phyloP scores from a whole-genome alignment of 768 basidiomycete genomes.

The Suillus discolor region DNA sequence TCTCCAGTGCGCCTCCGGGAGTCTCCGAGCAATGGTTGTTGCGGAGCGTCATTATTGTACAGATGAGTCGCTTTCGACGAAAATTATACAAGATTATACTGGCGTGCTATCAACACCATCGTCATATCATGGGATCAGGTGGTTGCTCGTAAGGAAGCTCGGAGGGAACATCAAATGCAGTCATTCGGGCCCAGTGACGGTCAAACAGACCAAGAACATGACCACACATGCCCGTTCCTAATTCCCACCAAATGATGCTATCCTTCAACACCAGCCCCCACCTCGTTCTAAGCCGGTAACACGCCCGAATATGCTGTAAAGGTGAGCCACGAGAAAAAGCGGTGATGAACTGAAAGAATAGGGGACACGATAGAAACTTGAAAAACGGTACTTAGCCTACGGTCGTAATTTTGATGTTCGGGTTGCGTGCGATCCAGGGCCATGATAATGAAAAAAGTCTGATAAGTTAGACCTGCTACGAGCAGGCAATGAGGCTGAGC shows the following conservation, averaged over 20 bases:
- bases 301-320: slow-evolving; percentile 27
- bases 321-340: slow-evolving; percentile 27
- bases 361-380: background rate
- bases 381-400: slow-evolving; percentile 6
- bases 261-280: background rate
- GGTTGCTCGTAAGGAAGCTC: background rate
- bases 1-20: background rate
- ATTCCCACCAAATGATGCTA: background rate
- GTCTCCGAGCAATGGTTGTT: background rate
- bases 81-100: background rate
- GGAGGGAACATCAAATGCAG: background rate
- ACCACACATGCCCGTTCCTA: slow-evolving; percentile 8
- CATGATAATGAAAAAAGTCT: background rate
- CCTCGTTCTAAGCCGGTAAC: background rate
- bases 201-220: slow-evolving; percentile 12
- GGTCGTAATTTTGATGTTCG: background rate
- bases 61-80: background rate
- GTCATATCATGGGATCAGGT: background rate
- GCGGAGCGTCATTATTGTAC: background rate
- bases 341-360: slow-evolving; percentile 11
- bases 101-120: background rate
- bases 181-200: slow-evolving; percentile 4
- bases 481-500: background rate
- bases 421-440: background rate
- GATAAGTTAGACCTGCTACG: slow-evolving; percentile 30